A percentile compares a stretch with the other conserved stretches of the same genome.
Conservation (phyloP, 2,329 filamentous ascomycete genomes). For the Neospermospora avenae region DNA sequence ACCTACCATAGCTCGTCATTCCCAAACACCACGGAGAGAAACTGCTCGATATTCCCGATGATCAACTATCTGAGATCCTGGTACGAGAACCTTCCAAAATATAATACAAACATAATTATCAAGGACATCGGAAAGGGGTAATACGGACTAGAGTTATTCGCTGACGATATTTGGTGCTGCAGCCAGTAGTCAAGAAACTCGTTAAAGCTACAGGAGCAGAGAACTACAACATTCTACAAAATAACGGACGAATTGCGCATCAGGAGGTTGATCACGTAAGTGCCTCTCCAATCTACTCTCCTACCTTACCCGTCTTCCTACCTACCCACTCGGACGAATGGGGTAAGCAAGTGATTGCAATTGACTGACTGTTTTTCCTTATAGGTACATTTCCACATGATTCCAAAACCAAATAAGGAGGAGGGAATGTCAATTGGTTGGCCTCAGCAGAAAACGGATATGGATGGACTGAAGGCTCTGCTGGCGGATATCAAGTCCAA, state of each 20-base stretch:
- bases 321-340: neutral
- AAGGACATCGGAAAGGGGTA: too few relatives aligned
- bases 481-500: slow-evolving; percentile 83
- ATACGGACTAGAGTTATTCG: neutral
- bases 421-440: slow-evolving; percentile 80
- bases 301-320: too few relatives aligned
- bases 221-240: slow-evolving; percentile 94
- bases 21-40: slow-evolving; percentile 94
- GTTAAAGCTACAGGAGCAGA: slow-evolving; percentile 70
- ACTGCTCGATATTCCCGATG: slow-evolving; percentile 88
- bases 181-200: slow-evolving; percentile 84
- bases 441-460: slow-evolving; percentile 73
- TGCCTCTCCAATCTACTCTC: too few relatives aligned
- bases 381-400: slow-evolving; percentile 93
- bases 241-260: slow-evolving; percentile 89
- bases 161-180: slow-evolving; percentile 7
- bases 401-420: slow-evolving; percentile 83
- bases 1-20: slow-evolving; percentile 68
- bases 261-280: slow-evolving; percentile 88
- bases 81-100: slow-evolving; percentile 42
- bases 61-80: slow-evolving; percentile 77
- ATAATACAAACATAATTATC: neutral
- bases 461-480: slow-evolving; percentile 77
- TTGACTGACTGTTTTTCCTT: neutral
- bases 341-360: neutral